phyloP scores from a whole-genome alignment of 129 eudicot species.

The Centrapalus pauciflorus region DNA sequence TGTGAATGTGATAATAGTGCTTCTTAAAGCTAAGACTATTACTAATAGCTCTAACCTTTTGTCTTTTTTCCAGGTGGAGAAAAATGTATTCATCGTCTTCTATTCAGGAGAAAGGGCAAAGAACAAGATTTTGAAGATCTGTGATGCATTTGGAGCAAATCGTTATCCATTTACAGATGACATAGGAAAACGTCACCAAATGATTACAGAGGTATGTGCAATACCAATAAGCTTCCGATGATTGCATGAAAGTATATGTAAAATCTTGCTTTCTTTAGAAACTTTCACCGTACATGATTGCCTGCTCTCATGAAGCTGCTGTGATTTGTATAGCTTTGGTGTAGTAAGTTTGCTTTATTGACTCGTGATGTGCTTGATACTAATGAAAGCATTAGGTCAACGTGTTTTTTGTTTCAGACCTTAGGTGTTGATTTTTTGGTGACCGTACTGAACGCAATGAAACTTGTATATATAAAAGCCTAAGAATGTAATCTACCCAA shows the following conservation, averaged over 20 bases:
- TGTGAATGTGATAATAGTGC: not conserved
- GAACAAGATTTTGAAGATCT: slow-evolving; percentile 75
- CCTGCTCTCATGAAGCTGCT: not conserved
- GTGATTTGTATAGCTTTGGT: slow-evolving; percentile 4
- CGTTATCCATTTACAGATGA: slow-evolving; percentile 86
- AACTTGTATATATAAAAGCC: too few species aligned
- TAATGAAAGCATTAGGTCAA: not conserved
- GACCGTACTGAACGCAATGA: too few species aligned
- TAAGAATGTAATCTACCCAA: too few species aligned
- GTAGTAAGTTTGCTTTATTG: not conserved
- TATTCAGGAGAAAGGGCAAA: slow-evolving; percentile 91
- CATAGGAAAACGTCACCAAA: slow-evolving; percentile 54
- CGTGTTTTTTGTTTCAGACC: not conserved
- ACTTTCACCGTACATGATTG: not conserved
- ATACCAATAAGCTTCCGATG: slow-evolving; percentile 9
- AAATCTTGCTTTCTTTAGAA: not conserved
- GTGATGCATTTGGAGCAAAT: slow-evolving; percentile 96
- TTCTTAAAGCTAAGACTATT: not conserved
- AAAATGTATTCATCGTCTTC: slow-evolving; percentile 73
- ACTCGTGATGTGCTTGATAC: not conserved
- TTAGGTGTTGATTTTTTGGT: not conserved
- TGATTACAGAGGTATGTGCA: slow-evolving; percentile 59
- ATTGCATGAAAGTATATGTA: not conserved
- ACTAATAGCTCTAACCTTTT: not conserved
- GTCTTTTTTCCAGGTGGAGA: slow-evolving; percentile 60